Conservation (phyloP, 2,329 filamentous ascomycete species). For the Sarocladium kiliense region DNA sequence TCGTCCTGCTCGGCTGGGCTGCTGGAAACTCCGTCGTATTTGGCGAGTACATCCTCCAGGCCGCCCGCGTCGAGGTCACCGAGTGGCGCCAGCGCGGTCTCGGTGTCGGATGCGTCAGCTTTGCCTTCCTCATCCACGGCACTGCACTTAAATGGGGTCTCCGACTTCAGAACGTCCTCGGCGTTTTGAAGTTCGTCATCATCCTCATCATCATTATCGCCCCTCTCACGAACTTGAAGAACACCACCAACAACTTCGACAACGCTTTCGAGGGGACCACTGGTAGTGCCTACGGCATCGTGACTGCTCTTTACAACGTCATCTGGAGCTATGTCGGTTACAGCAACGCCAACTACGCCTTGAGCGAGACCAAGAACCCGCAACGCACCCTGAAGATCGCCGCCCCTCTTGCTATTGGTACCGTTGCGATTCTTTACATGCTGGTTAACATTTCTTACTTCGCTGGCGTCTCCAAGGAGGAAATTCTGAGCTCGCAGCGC, state of each 20-base stretch:
- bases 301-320: conserved; percentile 67
- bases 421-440: conserved; percentile 59
- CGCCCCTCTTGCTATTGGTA: conserved; percentile 54
- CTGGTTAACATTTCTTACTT: conserved; percentile 65
- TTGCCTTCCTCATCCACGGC: conserved; percentile 62
- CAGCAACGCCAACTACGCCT: conserved; percentile 62
- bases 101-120: conserved; percentile 61
- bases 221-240: conserved; percentile 55
- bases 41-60: conserved; percentile 65
- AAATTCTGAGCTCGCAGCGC: conserved; percentile 45
- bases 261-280: conserved; percentile 63
- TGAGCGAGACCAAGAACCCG: conserved; percentile 62
- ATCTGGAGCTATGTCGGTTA: conserved; percentile 67
- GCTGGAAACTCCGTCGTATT: conserved; percentile 65
- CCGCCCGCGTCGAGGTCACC: conserved; percentile 54
- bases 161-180: conserved; percentile 61
- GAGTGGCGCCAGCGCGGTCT: conserved; percentile 64
- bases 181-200: conserved; percentile 60
- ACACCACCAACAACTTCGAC: conserved; percentile 57
- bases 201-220: conserved; percentile 60
- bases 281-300: conserved; percentile 59
- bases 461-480: conserved; percentile 48
- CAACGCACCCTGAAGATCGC: conserved; percentile 60
- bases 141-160: conserved; percentile 60
- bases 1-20: conserved; percentile 60